Base-by-base conservation (phyloP, 805 yeast genomes). In the Metschnikowia cubensis region DNA sequence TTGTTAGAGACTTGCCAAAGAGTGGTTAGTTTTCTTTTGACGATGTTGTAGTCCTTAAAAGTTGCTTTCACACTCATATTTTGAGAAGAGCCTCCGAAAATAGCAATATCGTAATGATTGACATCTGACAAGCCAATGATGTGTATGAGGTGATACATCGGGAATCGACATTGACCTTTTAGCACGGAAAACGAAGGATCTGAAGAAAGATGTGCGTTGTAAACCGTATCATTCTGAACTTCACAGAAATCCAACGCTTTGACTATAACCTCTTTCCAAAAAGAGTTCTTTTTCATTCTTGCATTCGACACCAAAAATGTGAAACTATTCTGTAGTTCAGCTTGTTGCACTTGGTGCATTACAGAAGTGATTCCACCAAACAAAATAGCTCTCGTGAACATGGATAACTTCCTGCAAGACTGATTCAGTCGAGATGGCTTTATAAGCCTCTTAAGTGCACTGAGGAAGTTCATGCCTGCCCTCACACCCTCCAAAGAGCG, bases 61-160 rank as follows among this genome's bases (percentile, higher is more conserved):
- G 72, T 68, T 1, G 71, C 74, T 29, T 56, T 60, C 4, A 73
- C 77, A 52, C 75, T 70, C 35, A 69, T 64, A 59, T 90, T 78
- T 68, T 85, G 81, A 1, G 94, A 94, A 6, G 89, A 87, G 0
- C 96, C 96, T 2, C 91, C 84, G 64, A 74, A 84, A 4, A 87
- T 83, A 48, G 86, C 86, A 50, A 87, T 81, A 64, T 89, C 96
- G 64, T 86, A 84, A 54, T 87, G 89, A 49, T 87, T 83, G 29
- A 85, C 77, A 46, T 87, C 80, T 62, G 88, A 54, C 53, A 71
- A 61, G 1, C 75, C 77, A 41, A 83, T 79, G 14, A 87, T 80
- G 60, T 86, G 91, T 0, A 88, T 82, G 69, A 86, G 73, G 61
- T 88, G 91, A 64, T 82, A 85, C 47, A 83, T 79, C 0, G 89